These are phyloP conservation scores for Penicillium cataractarum DNA, from an alignment of 495 filamentous ascomycete genomes.

Conservation along the genomic window DNA sequence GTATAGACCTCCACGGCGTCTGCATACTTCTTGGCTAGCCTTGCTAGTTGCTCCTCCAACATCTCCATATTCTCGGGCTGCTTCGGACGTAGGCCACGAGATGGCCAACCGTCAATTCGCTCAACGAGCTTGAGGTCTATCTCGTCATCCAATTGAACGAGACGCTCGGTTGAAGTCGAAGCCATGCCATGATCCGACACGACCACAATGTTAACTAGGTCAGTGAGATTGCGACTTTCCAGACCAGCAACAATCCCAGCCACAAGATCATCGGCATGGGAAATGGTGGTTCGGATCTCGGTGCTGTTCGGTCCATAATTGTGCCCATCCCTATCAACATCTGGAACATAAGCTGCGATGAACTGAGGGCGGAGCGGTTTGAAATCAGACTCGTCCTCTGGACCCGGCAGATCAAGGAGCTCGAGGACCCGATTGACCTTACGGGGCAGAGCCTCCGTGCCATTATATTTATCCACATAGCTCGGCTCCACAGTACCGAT, in stretches of 20 bases:
- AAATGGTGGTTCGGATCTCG: conserved; percentile 76
- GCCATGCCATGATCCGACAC: conserved; percentile 99
- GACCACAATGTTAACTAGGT: conserved; percentile 94
- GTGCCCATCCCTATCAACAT: conserved; percentile 86
- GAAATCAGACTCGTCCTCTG: conserved; percentile 47
- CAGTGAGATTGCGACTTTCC: conserved; percentile 77
- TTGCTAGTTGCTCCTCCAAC: conserved; percentile 39
- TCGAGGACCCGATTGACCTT: conserved; percentile 80
- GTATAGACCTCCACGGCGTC: conserved; percentile 83
- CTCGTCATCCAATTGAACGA: conserved; percentile 92
- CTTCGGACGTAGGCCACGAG: conserved; percentile 83
- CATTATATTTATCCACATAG: conserved; percentile 83
- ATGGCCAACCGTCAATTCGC: conserved; percentile 93
- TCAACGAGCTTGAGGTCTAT: conserved; percentile 73
- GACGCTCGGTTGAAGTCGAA: conserved; percentile 76
- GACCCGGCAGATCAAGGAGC: conserved; percentile 79
- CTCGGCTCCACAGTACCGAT: conserved; percentile 65
- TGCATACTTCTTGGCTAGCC: conserved; percentile 53
- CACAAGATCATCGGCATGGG: conserved; percentile 77
- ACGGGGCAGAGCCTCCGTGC: conserved; percentile 66
- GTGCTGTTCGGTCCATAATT: conserved; percentile 92
- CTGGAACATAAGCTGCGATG: conserved; percentile 91
- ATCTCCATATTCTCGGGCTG: conserved; percentile 57
- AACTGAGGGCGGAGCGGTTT: conserved; percentile 70
- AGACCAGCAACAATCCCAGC: conserved; percentile 74